A percentile compares a stretch with the other conserved stretches of the same genome.
Evolutionary conservation across 495 filamentous ascomycete species (phyloP).

Genomic region (Daldinia vernicosa): DNA sequence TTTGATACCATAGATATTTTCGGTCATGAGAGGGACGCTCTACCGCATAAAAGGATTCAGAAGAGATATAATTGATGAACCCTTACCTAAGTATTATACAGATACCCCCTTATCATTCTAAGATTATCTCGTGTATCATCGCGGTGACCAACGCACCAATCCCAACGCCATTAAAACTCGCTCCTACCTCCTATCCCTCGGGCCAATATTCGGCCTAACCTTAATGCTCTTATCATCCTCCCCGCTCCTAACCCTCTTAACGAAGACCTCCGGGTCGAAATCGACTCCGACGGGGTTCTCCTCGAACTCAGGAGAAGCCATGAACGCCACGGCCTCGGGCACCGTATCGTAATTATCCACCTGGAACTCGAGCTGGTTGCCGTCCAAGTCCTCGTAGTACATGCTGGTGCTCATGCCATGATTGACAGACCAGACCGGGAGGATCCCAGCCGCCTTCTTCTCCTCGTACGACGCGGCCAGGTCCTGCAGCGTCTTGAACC

Average conservation of each 20-base stretch:
- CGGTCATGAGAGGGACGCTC: too few species aligned
- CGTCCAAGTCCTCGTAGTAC: conserved; percentile 57
- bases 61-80: too few species aligned
- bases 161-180: neutral
- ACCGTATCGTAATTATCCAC: conserved; percentile 51
- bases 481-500: conserved; percentile 38
- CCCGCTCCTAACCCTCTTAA: conserved; percentile 40
- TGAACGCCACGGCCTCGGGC: conserved; percentile 47
- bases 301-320: conserved; percentile 33
- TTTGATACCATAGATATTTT: too few species aligned
- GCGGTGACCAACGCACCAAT: too few species aligned
- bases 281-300: conserved; percentile 49
- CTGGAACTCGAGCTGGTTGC: conserved; percentile 56
- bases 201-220: conserved; percentile 20
- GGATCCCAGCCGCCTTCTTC: conserved; percentile 43
- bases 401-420: conserved; percentile 55
- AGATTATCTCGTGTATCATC: too few species aligned
- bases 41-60: too few species aligned
- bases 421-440: conserved; percentile 51
- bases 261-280: conserved; percentile 46
- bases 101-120: too few species aligned
- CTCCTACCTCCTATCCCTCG: conserved; percentile 10
- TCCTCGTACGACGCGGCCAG: conserved; percentile 41
- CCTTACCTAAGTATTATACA: too few species aligned
- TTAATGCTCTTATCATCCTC: conserved; percentile 34